phyloP scores from a whole-genome alignment of 1,139 yeast species.

The Suhomyces yuchorum region DNA sequence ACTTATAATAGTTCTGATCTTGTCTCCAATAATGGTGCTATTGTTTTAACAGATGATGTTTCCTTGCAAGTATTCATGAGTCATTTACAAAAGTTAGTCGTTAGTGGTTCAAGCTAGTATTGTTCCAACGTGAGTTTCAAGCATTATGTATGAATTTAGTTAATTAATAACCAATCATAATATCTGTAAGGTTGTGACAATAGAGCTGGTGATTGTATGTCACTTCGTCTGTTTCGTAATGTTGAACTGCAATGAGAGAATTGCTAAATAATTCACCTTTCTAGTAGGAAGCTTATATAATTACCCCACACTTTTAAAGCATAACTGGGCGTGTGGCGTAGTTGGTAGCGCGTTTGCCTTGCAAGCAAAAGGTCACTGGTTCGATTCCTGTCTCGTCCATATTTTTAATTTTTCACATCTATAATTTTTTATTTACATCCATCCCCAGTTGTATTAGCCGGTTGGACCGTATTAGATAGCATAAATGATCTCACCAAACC shows the following conservation, averaged over 20 bases:
- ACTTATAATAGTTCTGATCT: slow-evolving; percentile 67
- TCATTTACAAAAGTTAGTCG: slow-evolving; percentile 83
- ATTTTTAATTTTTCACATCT: slow-evolving; percentile 1
- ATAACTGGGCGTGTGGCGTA: slow-evolving; percentile 63
- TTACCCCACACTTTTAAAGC: background rate
- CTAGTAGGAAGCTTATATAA: too few species aligned
- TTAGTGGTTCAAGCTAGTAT: slow-evolving; percentile 45
- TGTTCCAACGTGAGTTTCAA: slow-evolving; percentile 4
- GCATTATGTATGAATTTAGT: slow-evolving; percentile 3
- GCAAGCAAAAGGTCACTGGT: slow-evolving; percentile 69
- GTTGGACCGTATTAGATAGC: too few species aligned
- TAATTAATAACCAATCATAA: slow-evolving; percentile 1
- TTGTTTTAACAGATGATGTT: slow-evolving; percentile 94
- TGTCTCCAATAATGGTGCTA: slow-evolving; percentile 60
- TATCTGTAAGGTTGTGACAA: background rate
- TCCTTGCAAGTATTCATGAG: slow-evolving; percentile 89
- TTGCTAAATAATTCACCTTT: too few species aligned
- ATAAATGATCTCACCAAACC: too few species aligned
- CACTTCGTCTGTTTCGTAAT: too few species aligned
- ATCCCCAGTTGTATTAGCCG: too few species aligned
- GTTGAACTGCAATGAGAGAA: too few species aligned
- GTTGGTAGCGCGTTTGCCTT: slow-evolving; percentile 73
- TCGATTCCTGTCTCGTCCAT: slow-evolving; percentile 69
- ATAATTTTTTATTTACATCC: background rate
- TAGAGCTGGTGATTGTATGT: too few species aligned